Evolutionary conservation across 768 basidiomycete genomes (phyloP), one percentile per base, ranked within the genome.

Genomic region (Pholiota microspora): DNA sequence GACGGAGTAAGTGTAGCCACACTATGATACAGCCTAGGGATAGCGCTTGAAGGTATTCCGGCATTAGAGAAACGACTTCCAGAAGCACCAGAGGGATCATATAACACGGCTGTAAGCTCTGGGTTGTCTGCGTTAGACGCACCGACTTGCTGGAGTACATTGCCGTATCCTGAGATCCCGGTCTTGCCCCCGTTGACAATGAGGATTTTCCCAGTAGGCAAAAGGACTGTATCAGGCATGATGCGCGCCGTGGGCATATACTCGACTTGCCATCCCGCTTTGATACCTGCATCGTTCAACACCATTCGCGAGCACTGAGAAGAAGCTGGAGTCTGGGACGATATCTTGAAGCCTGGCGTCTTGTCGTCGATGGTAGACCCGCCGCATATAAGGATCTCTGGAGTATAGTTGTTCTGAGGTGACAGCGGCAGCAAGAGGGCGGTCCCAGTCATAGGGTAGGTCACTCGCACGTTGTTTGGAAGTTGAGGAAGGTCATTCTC

Each of bases 1-100:
- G 71, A 73, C 6, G 90, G 90, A 7, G 88, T 86, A 62, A 92
- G 70, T 13, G 86, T 89, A 44, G 90, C 91, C 0, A 88, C 83
- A n/a, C 89, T 92, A 64, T 92, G 90, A 64, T 92, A 93, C 68
- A 93, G 62, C 49, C 91, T 71, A 15, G 91, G 84, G 56, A 92
- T 90, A 21, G 72, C 52, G 64, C 86, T 90, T 0, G 79, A 73
- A 16, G 79, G 83, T 71, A 93, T 74, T 10, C 84, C 83, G 7
- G 64, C 69, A 3, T 65, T 63, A 7, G 78, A 79, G 68, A 91
- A 92, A 24, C 91, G 79, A 38, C 73, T 67, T 2, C 85, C 86
- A 28, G 50, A 59, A 0, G 77, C 70, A 1, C 80, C 84, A 9
- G 67, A 38, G 0, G 87, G 85, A 55, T 81, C 73, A 64, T 93